Evolutionary conservation across 768 basidiomycete species (phyloP).

Genomic region (Thelephora aurantiotincta): DNA sequence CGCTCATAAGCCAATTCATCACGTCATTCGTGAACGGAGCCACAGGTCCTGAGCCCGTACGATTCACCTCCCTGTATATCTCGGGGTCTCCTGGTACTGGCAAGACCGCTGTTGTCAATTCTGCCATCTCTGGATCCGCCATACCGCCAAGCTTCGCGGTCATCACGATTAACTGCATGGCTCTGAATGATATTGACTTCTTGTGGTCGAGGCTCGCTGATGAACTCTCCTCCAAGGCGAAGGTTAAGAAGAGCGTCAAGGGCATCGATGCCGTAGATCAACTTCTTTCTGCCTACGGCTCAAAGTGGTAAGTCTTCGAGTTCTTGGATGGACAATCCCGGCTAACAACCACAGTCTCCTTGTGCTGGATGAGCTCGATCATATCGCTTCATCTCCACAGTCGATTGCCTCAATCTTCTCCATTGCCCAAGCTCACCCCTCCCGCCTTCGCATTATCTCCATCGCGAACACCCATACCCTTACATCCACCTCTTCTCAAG

Average conservation of each 20-base stretch:
- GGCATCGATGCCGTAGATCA: conserved; percentile 26
- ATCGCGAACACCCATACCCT: conserved; percentile 88
- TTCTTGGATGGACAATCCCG: conserved; percentile 6
- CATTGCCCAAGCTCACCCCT: conserved; percentile 38
- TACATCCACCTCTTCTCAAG: conserved; percentile 32
- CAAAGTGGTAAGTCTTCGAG: conserved; percentile 34
- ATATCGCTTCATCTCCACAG: conserved; percentile 50
- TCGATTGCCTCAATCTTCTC: conserved; percentile 51
- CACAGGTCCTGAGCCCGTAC: conserved; percentile 13
- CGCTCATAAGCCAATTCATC: conserved; percentile 44
- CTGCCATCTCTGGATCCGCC: conserved; percentile 35
- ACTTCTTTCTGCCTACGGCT: conserved; percentile 25
- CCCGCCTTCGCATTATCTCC: conserved; percentile 55
- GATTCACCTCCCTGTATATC: conserved; percentile 49
- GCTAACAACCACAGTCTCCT: conserved; percentile 36
- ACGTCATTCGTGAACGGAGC: conserved; percentile 26
- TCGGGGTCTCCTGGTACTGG: conserved; percentile 91
- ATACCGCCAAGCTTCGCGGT: conserved; percentile 33
- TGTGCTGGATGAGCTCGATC: conserved; percentile 80
- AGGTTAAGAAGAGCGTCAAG: conserved; percentile 27
- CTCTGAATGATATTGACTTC: conserved; percentile 46
- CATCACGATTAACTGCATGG: conserved; percentile 62
- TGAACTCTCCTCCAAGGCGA: conserved; percentile 28
- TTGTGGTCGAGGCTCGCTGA: conserved; percentile 60
- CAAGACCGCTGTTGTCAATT: conserved; percentile 75